These are phyloP conservation scores for Colletotrichum nymphaeae DNA, from an alignment of 2,329 filamentous ascomycete species.

Conservation along the genomic window DNA sequence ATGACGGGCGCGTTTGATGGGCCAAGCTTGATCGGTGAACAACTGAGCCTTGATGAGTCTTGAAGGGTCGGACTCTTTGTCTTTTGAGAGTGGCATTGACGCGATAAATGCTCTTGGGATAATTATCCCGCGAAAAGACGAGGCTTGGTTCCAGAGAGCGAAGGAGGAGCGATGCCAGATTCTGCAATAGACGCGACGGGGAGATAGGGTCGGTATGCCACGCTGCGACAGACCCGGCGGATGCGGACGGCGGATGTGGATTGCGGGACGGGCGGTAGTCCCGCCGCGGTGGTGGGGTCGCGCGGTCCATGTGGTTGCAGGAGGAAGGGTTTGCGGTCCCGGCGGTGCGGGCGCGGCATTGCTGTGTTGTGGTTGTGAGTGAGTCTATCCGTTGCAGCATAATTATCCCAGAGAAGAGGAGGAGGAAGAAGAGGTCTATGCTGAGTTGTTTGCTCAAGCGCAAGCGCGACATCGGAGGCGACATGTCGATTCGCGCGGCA, in stretches of 20 bases:
- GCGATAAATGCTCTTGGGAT: neutral
- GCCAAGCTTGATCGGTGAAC: neutral
- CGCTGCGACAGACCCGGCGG: neutral
- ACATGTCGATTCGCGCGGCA: neutral
- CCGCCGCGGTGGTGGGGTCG: constrained; percentile 2
- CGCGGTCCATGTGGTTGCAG: neutral
- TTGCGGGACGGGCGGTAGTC: constrained; percentile 4
- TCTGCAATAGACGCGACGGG: neutral
- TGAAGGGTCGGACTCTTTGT: neutral
- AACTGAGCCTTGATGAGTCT: neutral
- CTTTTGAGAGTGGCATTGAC: neutral
- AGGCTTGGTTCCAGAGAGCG: neutral
- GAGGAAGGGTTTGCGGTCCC: neutral
- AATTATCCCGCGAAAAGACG: neutral
- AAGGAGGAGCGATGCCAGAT: neutral
- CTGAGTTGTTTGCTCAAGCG: constrained; percentile 20
- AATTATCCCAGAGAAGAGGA: neutral
- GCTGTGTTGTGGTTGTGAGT: neutral
- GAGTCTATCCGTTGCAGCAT: neutral
- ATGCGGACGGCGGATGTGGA: neutral
- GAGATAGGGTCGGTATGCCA: neutral
- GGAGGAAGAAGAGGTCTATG: neutral
- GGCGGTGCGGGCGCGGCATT: neutral
- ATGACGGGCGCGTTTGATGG: constrained; percentile 1
- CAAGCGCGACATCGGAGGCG: constrained; percentile 11